Percentiles rank a stretch among this genome's conserved stretches.
Evolutionary conservation across 495 filamentous ascomycete species (phyloP).

Genomic region (Alectoria sarmentosa): DNA sequence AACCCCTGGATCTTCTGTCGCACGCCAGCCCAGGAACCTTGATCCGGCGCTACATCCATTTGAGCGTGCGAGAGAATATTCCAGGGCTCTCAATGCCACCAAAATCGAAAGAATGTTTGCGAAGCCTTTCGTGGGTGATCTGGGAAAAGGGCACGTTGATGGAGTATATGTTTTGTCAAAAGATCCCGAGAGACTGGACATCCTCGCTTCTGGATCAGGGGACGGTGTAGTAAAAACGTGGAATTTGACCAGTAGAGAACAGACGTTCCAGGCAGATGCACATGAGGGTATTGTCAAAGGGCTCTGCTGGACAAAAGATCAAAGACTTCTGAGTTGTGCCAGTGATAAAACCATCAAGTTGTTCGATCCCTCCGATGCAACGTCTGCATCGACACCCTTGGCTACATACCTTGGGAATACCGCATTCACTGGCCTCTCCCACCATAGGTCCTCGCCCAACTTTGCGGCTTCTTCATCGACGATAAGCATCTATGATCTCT

Average conservation of each 20-base stretch:
- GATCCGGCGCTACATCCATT: slow-evolving; percentile 93
- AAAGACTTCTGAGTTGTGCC: slow-evolving; percentile 83
- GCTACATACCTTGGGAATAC: slow-evolving; percentile 76
- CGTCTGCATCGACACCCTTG: slow-evolving; percentile 53
- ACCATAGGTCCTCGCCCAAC: slow-evolving; percentile 63
- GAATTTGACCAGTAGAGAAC: slow-evolving; percentile 67
- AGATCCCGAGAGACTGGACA: slow-evolving; percentile 58
- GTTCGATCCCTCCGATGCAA: slow-evolving; percentile 78
- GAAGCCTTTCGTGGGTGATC: slow-evolving; percentile 79
- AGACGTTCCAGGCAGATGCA: slow-evolving; percentile 73
- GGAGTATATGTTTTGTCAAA: slow-evolving; percentile 75
- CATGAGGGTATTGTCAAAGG: slow-evolving; percentile 90
- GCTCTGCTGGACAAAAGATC: slow-evolving; percentile 76
- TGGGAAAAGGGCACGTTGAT: slow-evolving; percentile 83
- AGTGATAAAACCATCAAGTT: slow-evolving; percentile 82
- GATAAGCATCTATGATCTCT: slow-evolving; percentile 83
- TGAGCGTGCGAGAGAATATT: slow-evolving; percentile 89
- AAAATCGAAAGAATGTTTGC: slow-evolving; percentile 97
- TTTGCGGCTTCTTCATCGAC: slow-evolving; percentile 76
- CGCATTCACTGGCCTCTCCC: slow-evolving; percentile 77
- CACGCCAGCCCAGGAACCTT: slow-evolving; percentile 74
- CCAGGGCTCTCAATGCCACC: slow-evolving; percentile 78
- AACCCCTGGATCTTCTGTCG: slow-evolving; percentile 66
- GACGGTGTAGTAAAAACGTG: slow-evolving; percentile 92
- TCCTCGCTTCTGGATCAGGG: slow-evolving; percentile 72